Evolutionary conservation across 2,329 filamentous ascomycete genomes (phyloP).

Genomic region (Fusarium aywerte): DNA sequence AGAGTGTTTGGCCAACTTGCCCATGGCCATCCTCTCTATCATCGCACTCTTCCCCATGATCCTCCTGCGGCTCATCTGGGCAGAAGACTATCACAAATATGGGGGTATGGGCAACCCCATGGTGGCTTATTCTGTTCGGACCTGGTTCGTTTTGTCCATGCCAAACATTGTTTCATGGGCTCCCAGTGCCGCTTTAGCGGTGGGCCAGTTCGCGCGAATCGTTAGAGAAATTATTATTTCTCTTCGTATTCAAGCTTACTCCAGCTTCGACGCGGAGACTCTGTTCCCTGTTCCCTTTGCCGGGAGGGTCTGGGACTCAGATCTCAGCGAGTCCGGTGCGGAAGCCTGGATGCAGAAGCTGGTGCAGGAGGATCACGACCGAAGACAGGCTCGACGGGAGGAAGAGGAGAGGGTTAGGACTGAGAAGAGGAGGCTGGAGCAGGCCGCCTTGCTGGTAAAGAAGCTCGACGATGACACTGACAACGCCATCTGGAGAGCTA

Average conservation of each 20-base stretch:
- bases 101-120: background rate
- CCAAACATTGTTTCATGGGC: slow-evolving; percentile 3
- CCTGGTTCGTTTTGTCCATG: slow-evolving; percentile 7
- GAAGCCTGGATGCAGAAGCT: slow-evolving; percentile 18
- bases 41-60: background rate
- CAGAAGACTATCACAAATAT: background rate
- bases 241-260: slow-evolving; percentile 1
- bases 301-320: background rate
- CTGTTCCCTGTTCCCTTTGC: background rate
- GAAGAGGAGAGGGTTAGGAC: background rate
- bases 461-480: background rate
- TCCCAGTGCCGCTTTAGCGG: background rate
- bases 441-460: background rate
- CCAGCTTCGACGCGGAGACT: slow-evolving; percentile 4
- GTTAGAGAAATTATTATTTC: slow-evolving; percentile 5
- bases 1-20: slow-evolving; percentile 2
- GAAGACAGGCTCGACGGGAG: background rate
- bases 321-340: slow-evolving; percentile 3
- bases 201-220: slow-evolving; percentile 2
- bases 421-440: background rate
- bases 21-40: background rate
- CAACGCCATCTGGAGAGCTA: slow-evolving; percentile 1
- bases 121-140: slow-evolving; percentile 1
- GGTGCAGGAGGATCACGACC: slow-evolving; percentile 1
- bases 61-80: slow-evolving; percentile 1